phyloP scores from a whole-genome alignment of 768 basidiomycete species.

The Hericium alpestre region DNA sequence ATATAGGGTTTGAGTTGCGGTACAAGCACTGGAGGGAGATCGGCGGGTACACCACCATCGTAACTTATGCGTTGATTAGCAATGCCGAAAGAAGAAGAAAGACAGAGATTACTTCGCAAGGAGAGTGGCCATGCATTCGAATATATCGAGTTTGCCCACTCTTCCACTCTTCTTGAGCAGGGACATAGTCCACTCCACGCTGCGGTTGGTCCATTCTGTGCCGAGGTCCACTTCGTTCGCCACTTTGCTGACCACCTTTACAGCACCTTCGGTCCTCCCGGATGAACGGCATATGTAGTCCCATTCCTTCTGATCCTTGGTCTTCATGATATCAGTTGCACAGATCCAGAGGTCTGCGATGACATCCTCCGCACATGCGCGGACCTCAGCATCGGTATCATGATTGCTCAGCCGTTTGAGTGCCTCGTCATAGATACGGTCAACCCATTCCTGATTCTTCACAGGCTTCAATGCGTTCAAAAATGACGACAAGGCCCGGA shows the following conservation, averaged over 20 bases:
- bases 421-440: constrained; percentile 66
- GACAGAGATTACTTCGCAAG: constrained; percentile 42
- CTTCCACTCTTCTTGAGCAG: constrained; percentile 73
- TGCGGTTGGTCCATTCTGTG: constrained; percentile 74
- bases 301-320: constrained; percentile 68
- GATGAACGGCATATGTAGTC: constrained; percentile 62
- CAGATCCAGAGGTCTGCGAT: constrained; percentile 83
- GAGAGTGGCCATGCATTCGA: constrained; percentile 64
- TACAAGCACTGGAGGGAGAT: constrained; percentile 53
- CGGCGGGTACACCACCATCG: constrained; percentile 36
- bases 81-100: constrained; percentile 20
- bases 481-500: constrained; percentile 78
- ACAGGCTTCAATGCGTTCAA: constrained; percentile 67
- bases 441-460: constrained; percentile 54
- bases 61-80: constrained; percentile 30
- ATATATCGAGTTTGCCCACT: constrained; percentile 68
- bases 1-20: constrained; percentile 70
- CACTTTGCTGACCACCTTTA: constrained; percentile 78
- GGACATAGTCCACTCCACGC: constrained; percentile 65
- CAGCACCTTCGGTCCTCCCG: constrained; percentile 64
- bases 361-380: constrained; percentile 69
- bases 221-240: constrained; percentile 60
- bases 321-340: constrained; percentile 60
- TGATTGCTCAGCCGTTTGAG: constrained; percentile 58
- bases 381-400: constrained; percentile 88